Percentiles rank a stretch among this genome's conserved stretches.
Evolutionary conservation across 805 yeast species (phyloP).

Genomic region (Pichia manshurica): DNA sequence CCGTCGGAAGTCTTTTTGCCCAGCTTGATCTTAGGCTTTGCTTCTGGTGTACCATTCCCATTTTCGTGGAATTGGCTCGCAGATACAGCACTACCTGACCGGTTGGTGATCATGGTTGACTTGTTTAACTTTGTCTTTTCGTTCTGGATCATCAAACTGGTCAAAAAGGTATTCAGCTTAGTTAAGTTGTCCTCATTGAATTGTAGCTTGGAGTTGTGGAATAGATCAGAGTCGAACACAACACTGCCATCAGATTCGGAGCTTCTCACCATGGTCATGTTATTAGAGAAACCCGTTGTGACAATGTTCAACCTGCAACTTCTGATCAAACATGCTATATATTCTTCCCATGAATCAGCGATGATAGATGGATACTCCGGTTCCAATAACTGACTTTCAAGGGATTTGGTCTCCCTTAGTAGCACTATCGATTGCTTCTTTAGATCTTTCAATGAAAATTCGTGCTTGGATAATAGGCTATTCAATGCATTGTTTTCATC

Average conservation of each 20-base stretch:
- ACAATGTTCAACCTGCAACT: constrained; percentile 3
- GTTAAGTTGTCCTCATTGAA: background rate
- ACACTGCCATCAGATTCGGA: background rate
- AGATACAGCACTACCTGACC: background rate
- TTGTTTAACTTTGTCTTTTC: constrained; percentile 2
- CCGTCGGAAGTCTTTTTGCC: background rate
- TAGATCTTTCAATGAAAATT: constrained; percentile 21
- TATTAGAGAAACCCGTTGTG: too few relatives aligned
- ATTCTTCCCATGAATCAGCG: constrained; percentile 2
- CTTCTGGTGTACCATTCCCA: background rate
- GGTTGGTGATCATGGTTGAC: background rate
- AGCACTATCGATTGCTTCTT: constrained; percentile 24
- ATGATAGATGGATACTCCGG: constrained; percentile 23
- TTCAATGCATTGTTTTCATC: constrained; percentile 26
- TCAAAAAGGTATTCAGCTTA: background rate
- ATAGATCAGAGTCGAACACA: background rate
- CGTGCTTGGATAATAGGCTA: constrained; percentile 19
- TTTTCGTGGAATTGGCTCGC: background rate
- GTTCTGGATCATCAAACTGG: background rate
- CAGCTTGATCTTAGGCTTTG: background rate
- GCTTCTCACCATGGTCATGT: too few relatives aligned
- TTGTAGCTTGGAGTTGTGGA: background rate
- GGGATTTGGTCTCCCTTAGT: constrained; percentile 17
- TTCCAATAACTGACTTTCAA: constrained; percentile 17
- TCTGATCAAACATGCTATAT: constrained; percentile 15